Base-by-base conservation (phyloP, 148 eudicot species). In the Vaccinium myrtillus region DNA sequence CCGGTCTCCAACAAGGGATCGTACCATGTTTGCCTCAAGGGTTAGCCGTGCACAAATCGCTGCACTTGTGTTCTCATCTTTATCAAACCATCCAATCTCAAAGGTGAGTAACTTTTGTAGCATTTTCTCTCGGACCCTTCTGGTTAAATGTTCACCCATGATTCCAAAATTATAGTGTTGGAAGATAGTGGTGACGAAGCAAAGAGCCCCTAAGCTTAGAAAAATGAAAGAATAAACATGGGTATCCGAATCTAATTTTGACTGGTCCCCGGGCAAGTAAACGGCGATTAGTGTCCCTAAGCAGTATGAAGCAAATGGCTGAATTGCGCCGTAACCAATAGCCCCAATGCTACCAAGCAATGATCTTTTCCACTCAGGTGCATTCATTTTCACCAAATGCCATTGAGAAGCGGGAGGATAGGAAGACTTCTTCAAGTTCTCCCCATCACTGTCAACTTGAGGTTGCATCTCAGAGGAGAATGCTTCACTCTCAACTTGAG, bases 41-140 rank as follows among this genome's bases (percentile, higher is more conserved):
- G 85, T 83, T n/a, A 88, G 80, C 25, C 86, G 78, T 21, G 87
- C 76, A 80, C 87, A 88, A 6, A 88, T 71, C 10, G 83, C 90
- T 56, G 88, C 86, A 59, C 88, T 86, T 9, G 80, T 86, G 65
- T 88, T 88, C 69, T 84, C 83, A 21, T 88, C 85, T 63, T 73
- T 53, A 55, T 88, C 90, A 74, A 86, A 88, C 90, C 90, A 86
- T 9, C 88, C 88, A 69, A 86, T 54, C 77, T 88, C 90, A 59
- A 88, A 88, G 21, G 88, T 86, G 43, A 88, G 78, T 32, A 88
- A 59, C 25, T 88, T 86, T 77, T 77, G 27, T 49, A 88, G 85
- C 75, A 86, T 58, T 58, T 81, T 81, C 82, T 84, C 90, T 4
- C 87, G 73, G 6, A 86, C 85, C 82, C 86, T 84, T 18, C 81